phyloP scores from a whole-genome alignment of 345 rosid genomes.

The Syzygium aqueum region DNA sequence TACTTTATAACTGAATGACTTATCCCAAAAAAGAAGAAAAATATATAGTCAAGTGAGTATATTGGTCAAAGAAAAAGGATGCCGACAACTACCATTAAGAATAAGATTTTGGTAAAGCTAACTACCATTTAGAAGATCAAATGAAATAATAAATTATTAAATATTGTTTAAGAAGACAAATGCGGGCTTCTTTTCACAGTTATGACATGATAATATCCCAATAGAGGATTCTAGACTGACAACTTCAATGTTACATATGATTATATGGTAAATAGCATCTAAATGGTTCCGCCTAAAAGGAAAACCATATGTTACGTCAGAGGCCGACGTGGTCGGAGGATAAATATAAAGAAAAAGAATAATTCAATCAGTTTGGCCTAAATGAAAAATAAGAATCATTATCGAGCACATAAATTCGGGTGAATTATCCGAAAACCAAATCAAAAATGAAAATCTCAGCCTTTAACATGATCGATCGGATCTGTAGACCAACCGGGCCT shows the following conservation, averaged over 20 bases:
- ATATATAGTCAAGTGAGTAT: background rate
- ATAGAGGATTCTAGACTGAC: background rate
- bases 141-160: no score
- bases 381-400: background rate
- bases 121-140: background rate
- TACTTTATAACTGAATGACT: background rate
- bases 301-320: background rate
- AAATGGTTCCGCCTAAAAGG: background rate
- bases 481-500: background rate
- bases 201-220: background rate
- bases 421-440: background rate
- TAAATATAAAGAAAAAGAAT: background rate
- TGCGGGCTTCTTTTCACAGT: background rate
- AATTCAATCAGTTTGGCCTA: background rate
- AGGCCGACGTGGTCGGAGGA: background rate
- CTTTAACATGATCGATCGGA: background rate
- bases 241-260: background rate
- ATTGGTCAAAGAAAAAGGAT: background rate
- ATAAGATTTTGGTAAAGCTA: background rate
- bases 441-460: background rate
- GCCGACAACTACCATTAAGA: background rate
- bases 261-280: background rate
- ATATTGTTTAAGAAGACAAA: background rate
- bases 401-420: background rate
- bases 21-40: background rate